phyloP scores from a whole-genome alignment of 257 asterid species.

The Solanum sitiens region DNA sequence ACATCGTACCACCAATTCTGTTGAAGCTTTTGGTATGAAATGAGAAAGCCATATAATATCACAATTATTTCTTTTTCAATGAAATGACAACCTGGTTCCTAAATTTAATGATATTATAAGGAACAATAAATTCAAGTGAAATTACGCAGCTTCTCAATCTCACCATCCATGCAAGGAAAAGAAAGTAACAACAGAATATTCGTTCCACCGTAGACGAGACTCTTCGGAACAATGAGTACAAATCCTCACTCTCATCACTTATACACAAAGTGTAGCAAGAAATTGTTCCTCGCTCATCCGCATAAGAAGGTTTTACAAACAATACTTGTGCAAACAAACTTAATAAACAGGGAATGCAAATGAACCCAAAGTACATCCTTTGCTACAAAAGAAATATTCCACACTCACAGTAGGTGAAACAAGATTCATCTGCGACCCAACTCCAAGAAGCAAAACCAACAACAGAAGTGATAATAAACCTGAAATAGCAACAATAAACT shows the following conservation, averaged over 20 bases:
- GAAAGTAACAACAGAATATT: not conserved
- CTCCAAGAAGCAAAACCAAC: slow-evolving; percentile 52
- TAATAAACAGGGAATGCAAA: not conserved
- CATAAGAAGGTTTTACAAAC: not conserved
- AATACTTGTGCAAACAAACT: not conserved
- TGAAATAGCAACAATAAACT: slow-evolving; percentile 1
- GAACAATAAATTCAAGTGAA: not conserved
- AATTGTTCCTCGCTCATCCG: not conserved
- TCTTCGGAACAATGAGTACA: not conserved
- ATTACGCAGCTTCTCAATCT: not conserved
- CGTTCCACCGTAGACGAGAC: not conserved
- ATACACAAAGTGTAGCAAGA: not conserved
- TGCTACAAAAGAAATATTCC: not conserved
- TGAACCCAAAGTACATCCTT: not conserved
- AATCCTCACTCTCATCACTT: not conserved
- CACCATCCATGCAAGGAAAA: not conserved
- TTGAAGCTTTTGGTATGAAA: not conserved
- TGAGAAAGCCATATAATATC: not conserved
- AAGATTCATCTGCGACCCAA: slow-evolving; percentile 55
- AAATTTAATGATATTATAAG: not conserved
- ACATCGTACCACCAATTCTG: not conserved
- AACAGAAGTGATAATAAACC: slow-evolving; percentile 51
- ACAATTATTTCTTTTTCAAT: not conserved
- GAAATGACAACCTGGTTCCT: not conserved
- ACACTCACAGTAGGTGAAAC: slow-evolving; percentile 59